Evolutionary conservation across 495 filamentous ascomycete species (phyloP).

Genomic region (Penicillium bovifimosum): DNA sequence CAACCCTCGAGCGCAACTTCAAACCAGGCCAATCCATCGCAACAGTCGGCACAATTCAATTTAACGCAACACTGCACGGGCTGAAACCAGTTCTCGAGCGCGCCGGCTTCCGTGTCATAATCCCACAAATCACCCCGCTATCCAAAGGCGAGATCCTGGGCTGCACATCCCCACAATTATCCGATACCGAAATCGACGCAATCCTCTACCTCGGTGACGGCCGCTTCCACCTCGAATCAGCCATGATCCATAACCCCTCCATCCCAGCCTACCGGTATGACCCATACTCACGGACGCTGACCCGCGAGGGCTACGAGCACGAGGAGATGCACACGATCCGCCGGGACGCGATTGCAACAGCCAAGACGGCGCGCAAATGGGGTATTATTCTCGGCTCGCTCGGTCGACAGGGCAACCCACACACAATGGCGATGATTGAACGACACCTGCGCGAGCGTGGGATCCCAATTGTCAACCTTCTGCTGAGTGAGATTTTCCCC

Average conservation of each 20-base stretch:
- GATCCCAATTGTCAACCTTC: conserved; percentile 72
- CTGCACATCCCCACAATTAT: conserved; percentile 81
- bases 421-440: conserved; percentile 86
- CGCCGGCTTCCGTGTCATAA: conserved; percentile 73
- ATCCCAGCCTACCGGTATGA: conserved; percentile 95
- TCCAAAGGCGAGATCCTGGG: conserved; percentile 93
- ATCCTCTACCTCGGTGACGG: conserved; percentile 95
- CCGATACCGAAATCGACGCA: conserved; percentile 55
- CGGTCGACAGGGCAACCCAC: conserved; percentile 89
- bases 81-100: conserved; percentile 68
- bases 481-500: conserved; percentile 92
- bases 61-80: conserved; percentile 92
- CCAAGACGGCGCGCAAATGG: conserved; percentile 76
- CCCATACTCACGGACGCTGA: conserved; percentile 87
- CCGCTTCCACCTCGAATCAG: conserved; percentile 92
- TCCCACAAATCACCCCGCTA: conserved; percentile 89
- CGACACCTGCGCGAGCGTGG: conserved; percentile 58
- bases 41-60: conserved; percentile 95
- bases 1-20: conserved; percentile 87
- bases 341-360: conserved; percentile 66
- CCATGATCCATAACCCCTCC: conserved; percentile 95
- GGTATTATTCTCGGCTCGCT: conserved; percentile 90
- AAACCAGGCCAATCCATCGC: conserved; percentile 77
- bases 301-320: conserved; percentile 84
- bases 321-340: conserved; percentile 80